A percentile compares a stretch with the other conserved stretches of the same genome.
phyloP scores from a whole-genome alignment of 257 asterid species.

The Penstemon barbatus region DNA sequence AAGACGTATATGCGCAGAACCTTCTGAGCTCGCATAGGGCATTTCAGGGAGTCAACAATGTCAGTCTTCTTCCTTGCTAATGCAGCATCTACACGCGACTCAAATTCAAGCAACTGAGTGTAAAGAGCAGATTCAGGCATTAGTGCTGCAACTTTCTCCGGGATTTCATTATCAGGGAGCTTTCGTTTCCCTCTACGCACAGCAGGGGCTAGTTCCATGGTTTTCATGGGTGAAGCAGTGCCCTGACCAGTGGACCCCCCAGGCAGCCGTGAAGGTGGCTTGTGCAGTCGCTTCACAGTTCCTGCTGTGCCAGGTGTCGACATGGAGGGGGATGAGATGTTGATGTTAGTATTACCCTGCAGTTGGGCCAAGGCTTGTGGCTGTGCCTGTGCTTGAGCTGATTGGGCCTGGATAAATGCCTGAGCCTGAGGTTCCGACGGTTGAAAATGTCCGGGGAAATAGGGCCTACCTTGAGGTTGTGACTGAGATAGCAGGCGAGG shows the following conservation, averaged over 20 bases:
- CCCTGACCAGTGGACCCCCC: constrained; percentile 68
- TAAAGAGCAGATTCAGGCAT: constrained; percentile 86
- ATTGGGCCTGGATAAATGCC: constrained; percentile 35
- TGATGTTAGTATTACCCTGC: constrained; percentile 35
- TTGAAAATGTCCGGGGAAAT: constrained; percentile 69
- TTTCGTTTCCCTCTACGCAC: constrained; percentile 67
- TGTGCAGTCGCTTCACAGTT: constrained; percentile 54
- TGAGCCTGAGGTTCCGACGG: constrained; percentile 47
- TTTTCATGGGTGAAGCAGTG: constrained; percentile 75
- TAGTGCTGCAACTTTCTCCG: constrained; percentile 56
- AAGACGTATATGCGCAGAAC: constrained; percentile 24
- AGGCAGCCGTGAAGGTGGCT: constrained; percentile 72
- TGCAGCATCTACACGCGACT: constrained; percentile 70
- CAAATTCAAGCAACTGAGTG: constrained; percentile 67
- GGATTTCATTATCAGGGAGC: constrained; percentile 59
- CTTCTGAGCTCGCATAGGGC: constrained; percentile 23
- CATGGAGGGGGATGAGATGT: constrained; percentile 46
- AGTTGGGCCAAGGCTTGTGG: constrained; percentile 41
- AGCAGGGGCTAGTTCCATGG: constrained; percentile 91
- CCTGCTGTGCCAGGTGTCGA: constrained; percentile 48
- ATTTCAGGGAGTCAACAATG: constrained; percentile 31
- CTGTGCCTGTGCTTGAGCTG: constrained; percentile 36
- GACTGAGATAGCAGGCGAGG: constrained; percentile 41
- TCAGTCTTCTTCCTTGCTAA: constrained; percentile 70
- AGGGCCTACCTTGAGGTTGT: constrained; percentile 51